phyloP scores from a whole-genome alignment of 805 yeast species.

The Wickerhamiella kurtzmanii region DNA sequence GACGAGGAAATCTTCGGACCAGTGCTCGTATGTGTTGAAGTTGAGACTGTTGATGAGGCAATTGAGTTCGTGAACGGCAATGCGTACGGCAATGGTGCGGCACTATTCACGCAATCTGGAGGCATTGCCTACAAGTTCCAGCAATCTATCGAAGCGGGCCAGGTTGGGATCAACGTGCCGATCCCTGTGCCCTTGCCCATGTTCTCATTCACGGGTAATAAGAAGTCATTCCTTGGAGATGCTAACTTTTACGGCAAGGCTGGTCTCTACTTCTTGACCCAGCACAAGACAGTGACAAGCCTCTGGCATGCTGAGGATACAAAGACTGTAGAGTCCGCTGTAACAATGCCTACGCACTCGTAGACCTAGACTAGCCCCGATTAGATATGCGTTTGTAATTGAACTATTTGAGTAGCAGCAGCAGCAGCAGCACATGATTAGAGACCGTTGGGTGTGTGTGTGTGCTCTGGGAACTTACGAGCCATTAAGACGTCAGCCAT shows the following conservation, averaged over 20 bases:
- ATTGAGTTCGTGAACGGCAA: constrained; percentile 48
- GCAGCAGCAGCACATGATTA: too few relatives aligned
- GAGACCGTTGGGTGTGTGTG: not conserved
- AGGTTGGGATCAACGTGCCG: constrained; percentile 66
- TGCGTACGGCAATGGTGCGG: constrained; percentile 58
- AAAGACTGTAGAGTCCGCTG: constrained; percentile 38
- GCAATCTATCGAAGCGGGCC: constrained; percentile 57
- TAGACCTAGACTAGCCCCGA: too few relatives aligned
- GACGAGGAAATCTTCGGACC: constrained; percentile 73
- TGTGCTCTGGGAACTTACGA: too few relatives aligned
- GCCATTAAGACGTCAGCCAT: not conserved
- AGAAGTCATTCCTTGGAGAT: constrained; percentile 65
- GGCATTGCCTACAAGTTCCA: constrained; percentile 58
- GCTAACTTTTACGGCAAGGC: constrained; percentile 68
- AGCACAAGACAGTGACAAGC: constrained; percentile 60
- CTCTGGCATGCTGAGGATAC: constrained; percentile 48
- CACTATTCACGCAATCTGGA: constrained; percentile 58
- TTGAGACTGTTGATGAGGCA: constrained; percentile 54
- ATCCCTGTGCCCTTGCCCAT: constrained; percentile 72
- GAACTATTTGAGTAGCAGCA: too few relatives aligned
- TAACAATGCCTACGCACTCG: constrained; percentile 54
- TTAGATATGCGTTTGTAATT: too few relatives aligned
- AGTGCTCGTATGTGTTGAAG: constrained; percentile 48
- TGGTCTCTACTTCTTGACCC: constrained; percentile 59
- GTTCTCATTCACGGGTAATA: constrained; percentile 68